Base-by-base conservation (phyloP, 2,329 filamentous ascomycete genomes). In the Trichophyton equinum region DNA sequence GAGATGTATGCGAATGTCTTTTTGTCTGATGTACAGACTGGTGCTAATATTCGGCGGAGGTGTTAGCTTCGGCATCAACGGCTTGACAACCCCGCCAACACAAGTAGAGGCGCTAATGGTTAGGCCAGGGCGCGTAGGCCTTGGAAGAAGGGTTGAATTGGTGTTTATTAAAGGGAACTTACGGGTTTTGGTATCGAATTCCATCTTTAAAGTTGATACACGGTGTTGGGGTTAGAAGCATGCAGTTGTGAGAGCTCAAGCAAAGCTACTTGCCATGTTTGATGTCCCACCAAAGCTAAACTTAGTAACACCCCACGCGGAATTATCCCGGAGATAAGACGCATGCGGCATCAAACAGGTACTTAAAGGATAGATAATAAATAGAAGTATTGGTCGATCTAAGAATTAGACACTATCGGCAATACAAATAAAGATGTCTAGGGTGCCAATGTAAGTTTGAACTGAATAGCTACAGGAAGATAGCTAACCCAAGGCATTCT, bases 1-100 rank as follows among this genome's bases (percentile, higher is more conserved):
- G 94, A 96, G 63, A 85, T 80, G 74, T 85, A 90, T 59, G 88
- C 94, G 72, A 97, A 97, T 56, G 91, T 96, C 47, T 81, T 88
- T 69, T 83, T 83, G 77, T 97, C 91, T 68, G 82, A 85, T 42
- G 91, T 97, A 67, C 80, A 81, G 73, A 87, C 95, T 63, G 84
- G 85, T 55, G 86, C 89, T 95, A 62, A 44, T 7, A 8, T 38
- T 11, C 7, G 18, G n/a, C 18, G 18, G 42, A 18, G 27, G 13
- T 18, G 38, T 30, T 40, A 30, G 30, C 42, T 57, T 66, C 59
- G 40, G 63, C 60, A 66, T 11, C 15, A 2, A 36, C 33, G 33
- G 33, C 20, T 44, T 44, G 36, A 46, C 40, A 36, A 53, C 33
- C 6, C 20, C 18, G 6, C 33, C 20, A 59, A 51, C 33, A 11